Evolutionary conservation across 331 rosid species (phyloP).

Genomic region (Telfairia occidentalis): DNA sequence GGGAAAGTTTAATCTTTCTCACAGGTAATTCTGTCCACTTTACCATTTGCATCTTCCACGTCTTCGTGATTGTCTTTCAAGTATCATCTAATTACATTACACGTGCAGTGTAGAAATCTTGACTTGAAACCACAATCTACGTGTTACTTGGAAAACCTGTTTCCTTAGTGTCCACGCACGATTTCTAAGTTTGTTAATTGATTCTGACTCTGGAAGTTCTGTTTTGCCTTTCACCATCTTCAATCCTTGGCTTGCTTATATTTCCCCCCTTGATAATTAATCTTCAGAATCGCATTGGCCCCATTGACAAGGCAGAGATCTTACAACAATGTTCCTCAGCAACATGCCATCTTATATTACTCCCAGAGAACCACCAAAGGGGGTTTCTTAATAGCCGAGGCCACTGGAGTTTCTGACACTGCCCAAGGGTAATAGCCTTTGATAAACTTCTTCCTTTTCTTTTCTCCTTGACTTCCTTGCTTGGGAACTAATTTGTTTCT

Average conservation of each 20-base stretch:
- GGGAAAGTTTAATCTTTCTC: conserved; percentile 23
- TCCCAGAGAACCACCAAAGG: conserved; percentile 31
- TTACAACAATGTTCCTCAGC: conserved; percentile 27
- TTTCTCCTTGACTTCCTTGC: background rate
- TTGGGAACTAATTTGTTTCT: background rate
- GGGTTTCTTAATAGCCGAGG: conserved; percentile 40
- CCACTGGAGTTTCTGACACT: conserved; percentile 41
- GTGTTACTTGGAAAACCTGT: background rate
- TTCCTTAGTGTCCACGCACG: background rate
- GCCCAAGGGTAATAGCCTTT: conserved; percentile 33
- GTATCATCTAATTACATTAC: background rate
- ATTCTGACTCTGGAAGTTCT: too few species aligned
- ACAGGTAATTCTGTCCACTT: conserved; percentile 9
- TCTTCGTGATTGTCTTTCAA: background rate
- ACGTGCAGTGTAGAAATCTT: too few species aligned
- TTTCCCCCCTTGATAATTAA: background rate
- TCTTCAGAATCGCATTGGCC: conserved; percentile 20
- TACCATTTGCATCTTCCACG: background rate
- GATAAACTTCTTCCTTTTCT: background rate
- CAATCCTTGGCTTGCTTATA: background rate
- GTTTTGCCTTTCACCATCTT: background rate
- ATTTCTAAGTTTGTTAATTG: background rate
- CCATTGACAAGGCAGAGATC: conserved; percentile 32
- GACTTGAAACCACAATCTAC: background rate
- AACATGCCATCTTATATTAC: conserved; percentile 35